phyloP scores from a whole-genome alignment of 1,284 basidiomycete species.

The Schizopora paradoxa region DNA sequence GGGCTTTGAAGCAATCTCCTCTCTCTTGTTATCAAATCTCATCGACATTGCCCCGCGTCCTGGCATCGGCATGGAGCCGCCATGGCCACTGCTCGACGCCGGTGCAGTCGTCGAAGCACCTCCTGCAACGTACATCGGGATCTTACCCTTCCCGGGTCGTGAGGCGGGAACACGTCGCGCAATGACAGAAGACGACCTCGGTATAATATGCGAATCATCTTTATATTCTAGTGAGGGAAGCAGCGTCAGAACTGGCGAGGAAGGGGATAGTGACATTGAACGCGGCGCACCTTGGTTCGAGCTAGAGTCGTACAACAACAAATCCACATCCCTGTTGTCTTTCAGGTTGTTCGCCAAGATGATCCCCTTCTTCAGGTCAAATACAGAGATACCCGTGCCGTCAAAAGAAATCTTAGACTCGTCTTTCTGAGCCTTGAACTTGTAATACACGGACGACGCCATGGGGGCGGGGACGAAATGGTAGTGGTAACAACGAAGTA shows the following conservation, averaged over 20 bases:
- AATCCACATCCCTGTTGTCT: constrained; percentile 96
- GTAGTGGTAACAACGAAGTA: too few species aligned
- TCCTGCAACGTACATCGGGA: constrained; percentile 76
- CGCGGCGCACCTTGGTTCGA: constrained; percentile 74
- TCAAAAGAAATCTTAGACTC: constrained; percentile 96
- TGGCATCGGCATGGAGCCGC: constrained; percentile 23
- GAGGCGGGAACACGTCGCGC: constrained; percentile 85
- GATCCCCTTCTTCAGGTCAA: constrained; percentile 98
- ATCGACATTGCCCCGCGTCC: constrained; percentile 77
- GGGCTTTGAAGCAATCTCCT: constrained; percentile 41
- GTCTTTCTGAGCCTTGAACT: constrained; percentile 93
- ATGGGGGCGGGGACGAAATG: too few species aligned
- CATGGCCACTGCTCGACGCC: constrained; percentile 25
- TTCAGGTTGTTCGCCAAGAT: constrained; percentile 96
- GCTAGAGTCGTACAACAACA: constrained; percentile 80
- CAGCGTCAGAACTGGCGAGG: constrained; percentile 1
- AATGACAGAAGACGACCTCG: constrained; percentile 90
- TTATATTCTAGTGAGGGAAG: constrained; percentile 87
- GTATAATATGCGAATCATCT: constrained; percentile 89
- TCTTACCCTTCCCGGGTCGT: constrained; percentile 88
- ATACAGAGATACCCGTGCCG: constrained; percentile 97
- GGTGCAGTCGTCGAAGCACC: constrained; percentile 40
- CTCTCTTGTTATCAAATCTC: constrained; percentile 86
- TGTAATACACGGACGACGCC: constrained; percentile 97
- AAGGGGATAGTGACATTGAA: constrained; percentile 1